Evolutionary conservation across 176 grass and related monocot species (phyloP).

Genomic region (Aegilops tauschii): DNA sequence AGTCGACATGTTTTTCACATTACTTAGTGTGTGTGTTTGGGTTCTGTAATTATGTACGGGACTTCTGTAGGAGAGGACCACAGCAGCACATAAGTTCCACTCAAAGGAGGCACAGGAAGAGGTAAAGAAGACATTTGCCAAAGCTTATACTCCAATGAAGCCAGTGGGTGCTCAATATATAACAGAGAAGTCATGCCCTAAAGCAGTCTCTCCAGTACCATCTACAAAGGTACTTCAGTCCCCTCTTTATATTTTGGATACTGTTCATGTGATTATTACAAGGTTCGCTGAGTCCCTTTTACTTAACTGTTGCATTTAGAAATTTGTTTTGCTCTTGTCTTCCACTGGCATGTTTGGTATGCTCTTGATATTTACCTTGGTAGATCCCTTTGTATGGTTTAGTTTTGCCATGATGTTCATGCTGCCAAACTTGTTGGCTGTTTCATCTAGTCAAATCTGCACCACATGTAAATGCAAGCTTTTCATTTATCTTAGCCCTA

Average conservation of each 20-base stretch:
- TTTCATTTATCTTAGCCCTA: no score
- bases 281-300: neutral
- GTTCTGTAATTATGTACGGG: constrained; percentile 25
- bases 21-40: neutral
- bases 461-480: no score
- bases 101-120: constrained; percentile 80
- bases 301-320: neutral
- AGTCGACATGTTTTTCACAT: no score
- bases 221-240: constrained; percentile 65
- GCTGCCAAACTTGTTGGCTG: no score
- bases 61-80: constrained; percentile 61
- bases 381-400: no score
- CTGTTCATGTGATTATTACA: neutral
- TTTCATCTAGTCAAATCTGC: no score
- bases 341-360: neutral
- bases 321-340: neutral
- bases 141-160: constrained; percentile 59
- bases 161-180: constrained; percentile 28
- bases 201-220: constrained; percentile 64
- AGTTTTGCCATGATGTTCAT: no score
- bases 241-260: neutral
- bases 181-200: constrained; percentile 49
- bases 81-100: constrained; percentile 58
- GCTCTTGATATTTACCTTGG: neutral
- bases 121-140: constrained; percentile 64